Percentiles rank a stretch among this genome's conserved stretches.
phyloP scores from a whole-genome alignment of 345 rosid species.

The Melaleuca alternifolia region DNA sequence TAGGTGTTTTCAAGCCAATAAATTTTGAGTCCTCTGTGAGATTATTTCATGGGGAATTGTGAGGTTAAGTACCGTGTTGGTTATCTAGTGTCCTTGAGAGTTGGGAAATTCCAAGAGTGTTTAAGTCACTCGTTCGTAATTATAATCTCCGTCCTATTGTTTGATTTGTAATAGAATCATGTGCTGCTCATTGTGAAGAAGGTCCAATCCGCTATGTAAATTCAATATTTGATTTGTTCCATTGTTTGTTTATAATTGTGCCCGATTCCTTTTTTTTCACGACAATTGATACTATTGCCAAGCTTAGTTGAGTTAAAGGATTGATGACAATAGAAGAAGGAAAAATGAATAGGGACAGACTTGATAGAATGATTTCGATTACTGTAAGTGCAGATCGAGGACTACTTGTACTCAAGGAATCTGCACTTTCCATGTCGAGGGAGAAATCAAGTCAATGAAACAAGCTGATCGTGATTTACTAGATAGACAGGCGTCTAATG shows the following conservation, averaged over 20 bases:
- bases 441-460: neutral
- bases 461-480: neutral
- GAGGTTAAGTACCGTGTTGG: neutral
- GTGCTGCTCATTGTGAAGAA: accelerated
- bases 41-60: neutral
- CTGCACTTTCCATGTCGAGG: neutral
- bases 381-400: neutral
- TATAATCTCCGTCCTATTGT: neutral
- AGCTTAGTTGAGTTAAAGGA: neutral
- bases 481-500: neutral
- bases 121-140: neutral
- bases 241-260: neutral
- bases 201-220: neutral
- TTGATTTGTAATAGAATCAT: neutral
- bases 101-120: neutral
- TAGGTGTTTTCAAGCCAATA: neutral
- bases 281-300: neutral
- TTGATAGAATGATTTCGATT: neutral
- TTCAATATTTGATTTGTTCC: neutral
- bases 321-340: neutral
- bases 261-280: neutral
- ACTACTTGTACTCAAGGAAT: accelerated
- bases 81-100: neutral
- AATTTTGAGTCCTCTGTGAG: neutral
- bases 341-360: neutral